Conservation (phyloP, 148 eudicot species). For the Cornus kousa region DNA sequence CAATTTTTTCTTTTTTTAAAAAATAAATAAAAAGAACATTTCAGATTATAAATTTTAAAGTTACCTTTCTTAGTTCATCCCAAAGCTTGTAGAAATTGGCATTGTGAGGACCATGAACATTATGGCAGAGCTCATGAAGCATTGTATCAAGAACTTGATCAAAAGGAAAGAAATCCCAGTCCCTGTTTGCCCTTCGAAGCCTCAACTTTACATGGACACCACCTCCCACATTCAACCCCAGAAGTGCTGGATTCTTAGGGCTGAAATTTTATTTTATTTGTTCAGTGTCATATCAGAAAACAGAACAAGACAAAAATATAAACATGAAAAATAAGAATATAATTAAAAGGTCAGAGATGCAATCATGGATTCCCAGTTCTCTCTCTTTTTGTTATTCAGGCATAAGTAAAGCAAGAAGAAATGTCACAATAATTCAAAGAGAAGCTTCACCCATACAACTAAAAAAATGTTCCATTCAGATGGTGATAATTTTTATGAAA, state of each 20-base stretch:
- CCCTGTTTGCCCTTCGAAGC: conserved; percentile 75
- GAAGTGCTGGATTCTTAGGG: conserved; percentile 57
- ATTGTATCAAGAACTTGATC: conserved; percentile 82
- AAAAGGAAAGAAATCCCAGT: conserved; percentile 67
- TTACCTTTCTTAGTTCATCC: conserved; percentile 92
- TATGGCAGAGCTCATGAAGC: conserved; percentile 97
- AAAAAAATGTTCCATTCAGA: too few species aligned
- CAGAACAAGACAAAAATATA: too few species aligned
- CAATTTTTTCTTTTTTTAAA: background rate
- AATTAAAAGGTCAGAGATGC: background rate
- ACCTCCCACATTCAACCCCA: conserved; percentile 78
- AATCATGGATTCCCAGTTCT: background rate
- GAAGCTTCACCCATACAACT: too few species aligned
- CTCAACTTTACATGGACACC: conserved; percentile 83
- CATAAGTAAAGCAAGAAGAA: too few species aligned
- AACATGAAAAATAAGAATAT: background rate
- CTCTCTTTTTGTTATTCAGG: background rate
- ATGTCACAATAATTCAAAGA: too few species aligned
- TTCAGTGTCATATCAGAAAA: background rate
- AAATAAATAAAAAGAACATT: background rate
- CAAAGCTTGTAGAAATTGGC: conserved; percentile 90
- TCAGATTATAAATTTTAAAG: background rate
- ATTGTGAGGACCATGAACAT: conserved; percentile 84
- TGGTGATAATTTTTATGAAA: too few species aligned
- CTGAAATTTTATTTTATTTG: conserved; percentile 46